Evolutionary conservation across 805 yeast genomes (phyloP).

Genomic region (Nematodospora valgi): DNA sequence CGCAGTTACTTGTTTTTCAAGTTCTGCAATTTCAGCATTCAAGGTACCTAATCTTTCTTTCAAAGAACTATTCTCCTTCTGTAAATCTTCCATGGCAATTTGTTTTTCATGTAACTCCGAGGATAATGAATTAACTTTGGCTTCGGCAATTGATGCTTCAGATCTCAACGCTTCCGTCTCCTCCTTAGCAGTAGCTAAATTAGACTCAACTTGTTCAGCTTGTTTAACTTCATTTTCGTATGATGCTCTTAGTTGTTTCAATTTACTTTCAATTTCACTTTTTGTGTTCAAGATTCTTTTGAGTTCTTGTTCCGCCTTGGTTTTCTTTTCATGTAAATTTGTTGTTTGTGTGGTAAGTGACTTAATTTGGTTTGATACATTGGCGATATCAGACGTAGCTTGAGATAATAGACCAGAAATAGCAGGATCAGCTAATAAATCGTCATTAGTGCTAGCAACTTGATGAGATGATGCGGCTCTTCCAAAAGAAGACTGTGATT

Average conservation of each 20-base stretch:
- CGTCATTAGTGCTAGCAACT: conserved; percentile 28
- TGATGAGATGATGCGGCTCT: conserved; percentile 6
- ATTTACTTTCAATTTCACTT: conserved; percentile 68
- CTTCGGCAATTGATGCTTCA: conserved; percentile 74
- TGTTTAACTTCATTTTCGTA: conserved; percentile 79
- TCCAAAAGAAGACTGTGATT: conserved; percentile 6
- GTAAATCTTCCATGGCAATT: conserved; percentile 59
- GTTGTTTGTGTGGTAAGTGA: conserved; percentile 76
- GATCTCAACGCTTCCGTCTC: conserved; percentile 70
- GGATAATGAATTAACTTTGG: conserved; percentile 69
- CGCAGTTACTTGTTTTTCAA: conserved; percentile 53
- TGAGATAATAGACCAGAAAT: conserved; percentile 66
- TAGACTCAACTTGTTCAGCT: conserved; percentile 67
- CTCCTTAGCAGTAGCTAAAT: conserved; percentile 52
- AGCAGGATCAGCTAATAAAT: conserved; percentile 57
- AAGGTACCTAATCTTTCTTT: conserved; percentile 66
- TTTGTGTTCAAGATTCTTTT: conserved; percentile 64
- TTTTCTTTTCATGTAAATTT: conserved; percentile 63
- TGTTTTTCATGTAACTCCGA: conserved; percentile 60
- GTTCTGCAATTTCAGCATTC: conserved; percentile 62
- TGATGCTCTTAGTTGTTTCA: conserved; percentile 59
- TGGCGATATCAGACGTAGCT: conserved; percentile 84
- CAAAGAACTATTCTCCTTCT: conserved; percentile 58
- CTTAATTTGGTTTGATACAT: conserved; percentile 78
- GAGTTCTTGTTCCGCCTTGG: conserved; percentile 74